Evolutionary conservation across 1,139 yeast genomes (phyloP).

Genomic region (Candida labiduridarum): DNA sequence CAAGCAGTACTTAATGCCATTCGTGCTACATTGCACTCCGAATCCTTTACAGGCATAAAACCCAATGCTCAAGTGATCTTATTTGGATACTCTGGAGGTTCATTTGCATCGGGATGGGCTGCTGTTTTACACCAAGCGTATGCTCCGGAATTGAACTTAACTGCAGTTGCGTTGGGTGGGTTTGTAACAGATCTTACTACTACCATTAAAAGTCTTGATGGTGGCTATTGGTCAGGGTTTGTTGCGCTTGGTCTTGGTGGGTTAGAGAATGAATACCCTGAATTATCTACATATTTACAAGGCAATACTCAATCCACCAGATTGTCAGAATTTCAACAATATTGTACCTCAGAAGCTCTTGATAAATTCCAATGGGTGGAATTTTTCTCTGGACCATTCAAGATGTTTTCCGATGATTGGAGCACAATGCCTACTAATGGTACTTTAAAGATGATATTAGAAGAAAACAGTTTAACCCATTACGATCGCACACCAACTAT

Average conservation of each 20-base stretch:
- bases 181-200: conserved; percentile 27
- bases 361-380: conserved; percentile 15
- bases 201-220: conserved; percentile 24
- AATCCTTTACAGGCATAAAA: conserved; percentile 30
- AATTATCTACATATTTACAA: conserved; percentile 13
- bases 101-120: conserved; percentile 43
- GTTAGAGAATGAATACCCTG: conserved; percentile 30
- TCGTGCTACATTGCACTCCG: conserved; percentile 29
- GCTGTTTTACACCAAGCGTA: conserved; percentile 34
- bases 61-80: conserved; percentile 28
- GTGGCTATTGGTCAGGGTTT: conserved; percentile 29
- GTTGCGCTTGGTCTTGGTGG: conserved; percentile 29
- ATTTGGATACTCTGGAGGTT: conserved; percentile 48
- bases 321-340: neutral
- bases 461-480: conserved; percentile 23
- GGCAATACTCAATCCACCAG: conserved; percentile 3
- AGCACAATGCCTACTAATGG: neutral
- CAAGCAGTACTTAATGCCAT: conserved; percentile 34
- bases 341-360: conserved; percentile 20
- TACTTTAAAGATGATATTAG: conserved; percentile 20
- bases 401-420: conserved; percentile 20
- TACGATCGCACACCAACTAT: conserved; percentile 26
- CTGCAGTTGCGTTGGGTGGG: conserved; percentile 37
- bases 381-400: conserved; percentile 19
- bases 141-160: conserved; percentile 32